A percentile compares a stretch with the other conserved stretches of the same genome.
Evolutionary conservation across 495 filamentous ascomycete species (phyloP).

Genomic region (Penicillium cataractarum): DNA sequence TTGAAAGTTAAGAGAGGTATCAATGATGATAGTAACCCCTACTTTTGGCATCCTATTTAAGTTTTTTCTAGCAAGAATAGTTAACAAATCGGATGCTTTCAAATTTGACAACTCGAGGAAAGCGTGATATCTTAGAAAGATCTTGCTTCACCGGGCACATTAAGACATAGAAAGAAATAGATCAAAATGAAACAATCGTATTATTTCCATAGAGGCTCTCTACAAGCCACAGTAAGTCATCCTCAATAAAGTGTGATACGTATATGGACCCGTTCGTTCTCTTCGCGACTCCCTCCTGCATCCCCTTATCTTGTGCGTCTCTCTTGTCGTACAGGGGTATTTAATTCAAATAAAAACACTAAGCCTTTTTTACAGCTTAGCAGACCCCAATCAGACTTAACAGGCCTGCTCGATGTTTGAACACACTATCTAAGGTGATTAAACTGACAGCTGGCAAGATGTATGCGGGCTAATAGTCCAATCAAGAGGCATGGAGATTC

Average conservation of each 20-base stretch:
- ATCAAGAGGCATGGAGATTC: not conserved
- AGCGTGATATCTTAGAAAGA: not conserved
- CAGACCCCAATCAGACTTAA: not conserved
- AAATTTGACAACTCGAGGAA: not conserved
- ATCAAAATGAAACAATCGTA: not conserved
- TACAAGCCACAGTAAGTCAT: not conserved
- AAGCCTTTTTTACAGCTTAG: too few species aligned
- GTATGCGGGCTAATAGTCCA: not conserved
- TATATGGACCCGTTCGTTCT: not conserved
- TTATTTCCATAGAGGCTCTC: not conserved
- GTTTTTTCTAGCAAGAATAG: not conserved
- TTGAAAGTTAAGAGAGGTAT: too few species aligned
- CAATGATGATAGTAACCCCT: too few species aligned
- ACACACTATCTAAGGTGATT: not conserved
- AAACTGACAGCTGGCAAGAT: not conserved
- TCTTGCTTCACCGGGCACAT: not conserved
- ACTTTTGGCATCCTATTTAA: not conserved
- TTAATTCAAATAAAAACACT: too few species aligned
- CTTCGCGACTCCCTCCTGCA: not conserved
- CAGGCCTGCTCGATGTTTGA: not conserved
- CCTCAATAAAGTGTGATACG: not conserved
- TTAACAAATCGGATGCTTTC: not conserved
- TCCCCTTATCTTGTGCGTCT: not conserved
- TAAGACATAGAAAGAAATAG: too few species aligned
- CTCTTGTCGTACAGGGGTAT: too few species aligned